Evolutionary conservation across 2,329 filamentous ascomycete genomes (phyloP).

Genomic region (Cladosporium halotolerans): DNA sequence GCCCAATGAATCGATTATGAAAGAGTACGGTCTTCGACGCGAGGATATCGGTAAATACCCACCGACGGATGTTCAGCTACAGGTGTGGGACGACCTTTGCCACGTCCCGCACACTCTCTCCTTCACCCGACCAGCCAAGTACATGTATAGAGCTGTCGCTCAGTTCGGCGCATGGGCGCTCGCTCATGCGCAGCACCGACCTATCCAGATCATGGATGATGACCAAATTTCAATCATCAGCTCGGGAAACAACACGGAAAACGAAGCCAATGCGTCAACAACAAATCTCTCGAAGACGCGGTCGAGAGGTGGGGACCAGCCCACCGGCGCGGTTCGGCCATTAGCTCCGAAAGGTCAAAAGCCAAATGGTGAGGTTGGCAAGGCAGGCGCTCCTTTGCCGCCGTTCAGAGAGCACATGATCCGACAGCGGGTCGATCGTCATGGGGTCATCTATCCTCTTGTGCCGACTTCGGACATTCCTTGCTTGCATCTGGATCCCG

Average conservation of each 20-base stretch:
- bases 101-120: conserved; percentile 90
- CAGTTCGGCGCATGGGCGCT: conserved; percentile 92
- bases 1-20: conserved; percentile 57
- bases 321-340: conserved; percentile 5
- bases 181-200: conserved; percentile 70
- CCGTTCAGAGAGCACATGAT: conserved; percentile 84
- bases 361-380: conserved; percentile 56
- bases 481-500: conserved; percentile 57
- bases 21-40: conserved; percentile 54
- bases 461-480: conserved; percentile 58
- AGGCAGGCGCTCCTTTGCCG: conserved; percentile 76
- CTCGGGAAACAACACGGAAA: conserved; percentile 37
- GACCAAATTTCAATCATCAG: conserved; percentile 72
- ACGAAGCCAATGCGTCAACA: conserved; percentile 13
- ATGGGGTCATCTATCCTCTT: conserved; percentile 68
- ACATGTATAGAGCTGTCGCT: conserved; percentile 87
- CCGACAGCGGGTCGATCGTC: conserved; percentile 73
- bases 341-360: conserved; percentile 18
- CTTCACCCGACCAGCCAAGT: conserved; percentile 91
- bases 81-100: conserved; percentile 93
- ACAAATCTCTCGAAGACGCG: conserved; percentile 11
- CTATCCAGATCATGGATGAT: conserved; percentile 76
- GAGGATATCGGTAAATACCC: conserved; percentile 57
- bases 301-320: conserved; percentile 12
- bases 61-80: conserved; percentile 85